phyloP scores from a whole-genome alignment of 2,329 filamentous ascomycete species.

The Pestalotiopsis sp. region DNA sequence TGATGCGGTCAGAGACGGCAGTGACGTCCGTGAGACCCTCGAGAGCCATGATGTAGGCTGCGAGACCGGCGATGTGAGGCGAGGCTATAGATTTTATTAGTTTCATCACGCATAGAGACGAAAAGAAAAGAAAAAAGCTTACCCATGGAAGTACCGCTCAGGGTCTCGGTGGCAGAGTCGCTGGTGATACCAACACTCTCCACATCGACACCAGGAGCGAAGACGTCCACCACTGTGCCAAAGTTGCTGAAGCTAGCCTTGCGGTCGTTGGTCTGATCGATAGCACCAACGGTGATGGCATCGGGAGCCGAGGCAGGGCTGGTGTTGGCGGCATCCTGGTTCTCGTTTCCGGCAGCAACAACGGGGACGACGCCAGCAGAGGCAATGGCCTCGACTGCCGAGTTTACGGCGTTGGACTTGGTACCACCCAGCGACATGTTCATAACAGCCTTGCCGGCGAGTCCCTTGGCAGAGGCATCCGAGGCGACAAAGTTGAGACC shows the following conservation, averaged over 20 bases:
- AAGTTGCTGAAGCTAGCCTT: constrained; percentile 63
- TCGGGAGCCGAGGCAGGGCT: constrained; percentile 58
- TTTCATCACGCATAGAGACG: neutral
- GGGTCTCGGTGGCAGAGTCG: constrained; percentile 44
- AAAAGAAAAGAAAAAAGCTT: no score
- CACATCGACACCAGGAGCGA: constrained; percentile 58
- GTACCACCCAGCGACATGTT: constrained; percentile 65
- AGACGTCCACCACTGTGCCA: constrained; percentile 55
- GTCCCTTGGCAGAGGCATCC: constrained; percentile 44
- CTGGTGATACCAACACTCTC: constrained; percentile 54
- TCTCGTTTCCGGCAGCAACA: constrained; percentile 64
- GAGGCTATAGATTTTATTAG: constrained; percentile 50
- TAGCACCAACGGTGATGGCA: constrained; percentile 63
- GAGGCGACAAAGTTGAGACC: constrained; percentile 60
- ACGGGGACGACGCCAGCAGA: constrained; percentile 57
- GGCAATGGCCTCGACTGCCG: constrained; percentile 53
- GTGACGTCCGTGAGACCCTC: constrained; percentile 50
- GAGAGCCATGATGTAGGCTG: constrained; percentile 67
- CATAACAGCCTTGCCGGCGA: constrained; percentile 59
- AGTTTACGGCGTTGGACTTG: constrained; percentile 53
- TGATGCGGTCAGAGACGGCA: constrained; percentile 51
- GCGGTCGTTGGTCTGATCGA: constrained; percentile 52
- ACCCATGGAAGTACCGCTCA: constrained; percentile 63
- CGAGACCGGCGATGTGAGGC: constrained; percentile 69
- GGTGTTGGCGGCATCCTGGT: constrained; percentile 50